Evolutionary conservation across 1,139 yeast genomes (phyloP), one percentile per base, ranked within the genome.

Genomic region (Nakaseomyces nivariensis): DNA sequence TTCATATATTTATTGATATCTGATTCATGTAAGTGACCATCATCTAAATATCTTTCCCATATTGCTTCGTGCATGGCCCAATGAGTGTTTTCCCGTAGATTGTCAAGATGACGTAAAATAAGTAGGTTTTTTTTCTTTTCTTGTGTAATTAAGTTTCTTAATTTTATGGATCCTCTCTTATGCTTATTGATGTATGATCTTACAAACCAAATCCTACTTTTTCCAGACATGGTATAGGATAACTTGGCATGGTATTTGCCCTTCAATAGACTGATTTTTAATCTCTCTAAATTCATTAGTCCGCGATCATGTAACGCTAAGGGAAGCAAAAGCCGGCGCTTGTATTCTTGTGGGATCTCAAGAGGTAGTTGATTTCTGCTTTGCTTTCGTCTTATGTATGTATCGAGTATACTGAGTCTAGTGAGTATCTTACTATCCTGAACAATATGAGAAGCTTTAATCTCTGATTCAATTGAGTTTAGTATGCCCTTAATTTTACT

Each of bases 31-130:
- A 45, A 11, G 7, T 26, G 25, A 4, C 54, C 54, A n/a, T 51
- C 46, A 17, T 47, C 51, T 26, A 61, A 37, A 25, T 47, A 50
- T 13, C 57, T 52, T 47, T 65, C 68, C 69, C 69, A 65, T 5
- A 51, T 45, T 5, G 64, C 66, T 42, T 65, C 69, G 40, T 60
- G 58, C 32, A 55, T n/a, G 3, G 66, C 67, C 66, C 66, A 60
- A n/a, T 45, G 10, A 4, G 56, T 54, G 37, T 55, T 48, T 8
- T 40, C 38, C 36, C 56, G 53, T 36, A 60, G 56, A 4, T 25
- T 27, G 10, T 49, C 52, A 43, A 55, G 48, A 17, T 47, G 31
- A 43, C 63, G 59, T 6, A 62, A 44, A 9, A 54, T 52, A 24
- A 49, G 51, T 45, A 63, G 67, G 34, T 57, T 53, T 26, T 48